phyloP scores from a whole-genome alignment of 805 yeast species.

The Zygosaccharomyces bisporus region DNA sequence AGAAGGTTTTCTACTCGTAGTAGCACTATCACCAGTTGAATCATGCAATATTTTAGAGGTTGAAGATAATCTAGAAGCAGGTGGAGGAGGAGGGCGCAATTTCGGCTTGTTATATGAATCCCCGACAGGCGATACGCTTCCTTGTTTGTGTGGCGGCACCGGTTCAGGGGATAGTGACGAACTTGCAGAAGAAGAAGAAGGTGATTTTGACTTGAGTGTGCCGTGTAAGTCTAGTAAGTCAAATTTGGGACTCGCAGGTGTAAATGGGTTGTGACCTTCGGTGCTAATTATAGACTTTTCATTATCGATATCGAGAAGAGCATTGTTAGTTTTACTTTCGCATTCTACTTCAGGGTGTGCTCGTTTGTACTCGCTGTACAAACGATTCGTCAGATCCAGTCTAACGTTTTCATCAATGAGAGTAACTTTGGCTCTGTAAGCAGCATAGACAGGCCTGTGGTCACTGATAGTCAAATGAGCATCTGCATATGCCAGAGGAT shows the following conservation, averaged over 20 bases:
- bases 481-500: slow-evolving; percentile 66
- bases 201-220: slow-evolving; percentile 6
- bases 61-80: slow-evolving; percentile 14
- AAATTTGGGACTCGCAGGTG: slow-evolving; percentile 8
- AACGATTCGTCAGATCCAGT: slow-evolving; percentile 49
- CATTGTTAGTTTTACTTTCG: slow-evolving; percentile 10
- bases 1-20: slow-evolving; percentile 1
- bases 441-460: slow-evolving; percentile 89
- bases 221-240: slow-evolving; percentile 13
- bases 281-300: slow-evolving; percentile 6
- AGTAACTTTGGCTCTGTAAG: slow-evolving; percentile 62
- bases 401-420: slow-evolving; percentile 64
- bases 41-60: not conserved
- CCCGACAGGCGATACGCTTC: slow-evolving; percentile 8
- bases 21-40: not conserved
- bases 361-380: slow-evolving; percentile 56
- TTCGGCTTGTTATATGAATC: slow-evolving; percentile 13
- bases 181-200: slow-evolving; percentile 9
- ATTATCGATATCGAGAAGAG: slow-evolving; percentile 10
- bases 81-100: slow-evolving; percentile 24
- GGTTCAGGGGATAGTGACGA: slow-evolving; percentile 12
- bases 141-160: slow-evolving; percentile 17
- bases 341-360: slow-evolving; percentile 34
- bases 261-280: not conserved
- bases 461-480: slow-evolving; percentile 70